A percentile compares a stretch with the other conserved stretches of the same genome.
These are phyloP conservation scores for Cyberlindnera americana DNA, from an alignment of 805 yeast genomes.

Conservation along the genomic window DNA sequence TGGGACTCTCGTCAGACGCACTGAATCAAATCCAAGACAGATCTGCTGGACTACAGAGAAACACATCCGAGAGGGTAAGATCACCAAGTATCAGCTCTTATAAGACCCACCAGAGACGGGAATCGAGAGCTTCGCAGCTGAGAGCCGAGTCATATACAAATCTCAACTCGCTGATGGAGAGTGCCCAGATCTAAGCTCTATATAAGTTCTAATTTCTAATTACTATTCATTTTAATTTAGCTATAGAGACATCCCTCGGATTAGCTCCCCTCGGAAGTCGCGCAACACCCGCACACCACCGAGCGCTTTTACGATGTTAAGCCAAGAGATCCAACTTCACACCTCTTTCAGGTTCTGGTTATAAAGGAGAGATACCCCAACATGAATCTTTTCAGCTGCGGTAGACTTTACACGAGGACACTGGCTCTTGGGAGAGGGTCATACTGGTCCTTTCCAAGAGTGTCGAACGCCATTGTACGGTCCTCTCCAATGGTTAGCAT, in stretches of 20 bases:
- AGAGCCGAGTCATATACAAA: conserved; percentile 11
- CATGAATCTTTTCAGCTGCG: background rate
- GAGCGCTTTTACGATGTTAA: no score
- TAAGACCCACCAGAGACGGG: conserved; percentile 2
- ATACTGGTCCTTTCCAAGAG: background rate
- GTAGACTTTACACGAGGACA: background rate
- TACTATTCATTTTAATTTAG: no score
- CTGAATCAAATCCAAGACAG: conserved; percentile 9
- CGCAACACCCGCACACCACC: no score
- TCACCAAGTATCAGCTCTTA: conserved; percentile 1
- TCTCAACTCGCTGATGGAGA: conserved; percentile 6
- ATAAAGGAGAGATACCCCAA: no score
- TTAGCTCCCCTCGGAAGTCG: no score
- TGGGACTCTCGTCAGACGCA: conserved; percentile 10
- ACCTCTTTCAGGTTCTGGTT: no score
- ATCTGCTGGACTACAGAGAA: background rate
- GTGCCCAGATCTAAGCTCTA: conserved; percentile 1
- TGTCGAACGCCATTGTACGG: background rate
- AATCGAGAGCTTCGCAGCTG: conserved; percentile 8
- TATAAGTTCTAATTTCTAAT: no score
- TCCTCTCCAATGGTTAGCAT: no score
- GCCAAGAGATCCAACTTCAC: no score
- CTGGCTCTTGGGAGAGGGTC: background rate
- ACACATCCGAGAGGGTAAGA: background rate
- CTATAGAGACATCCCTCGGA: no score